phyloP scores from a whole-genome alignment of 148 eudicot genomes.

The Spergularia marina region DNA sequence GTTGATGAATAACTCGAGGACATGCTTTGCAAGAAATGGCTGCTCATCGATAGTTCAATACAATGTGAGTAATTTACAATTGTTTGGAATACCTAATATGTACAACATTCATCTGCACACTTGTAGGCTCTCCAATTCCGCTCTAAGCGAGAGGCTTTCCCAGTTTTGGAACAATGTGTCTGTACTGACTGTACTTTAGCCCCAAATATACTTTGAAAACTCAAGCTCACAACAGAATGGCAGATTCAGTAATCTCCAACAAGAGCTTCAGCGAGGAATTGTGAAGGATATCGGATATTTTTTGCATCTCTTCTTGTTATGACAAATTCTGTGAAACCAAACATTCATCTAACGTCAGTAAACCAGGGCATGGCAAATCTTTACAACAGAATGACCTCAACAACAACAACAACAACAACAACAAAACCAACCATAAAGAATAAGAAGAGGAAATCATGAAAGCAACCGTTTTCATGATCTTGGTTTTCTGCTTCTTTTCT shows the following conservation, averaged over 20 bases:
- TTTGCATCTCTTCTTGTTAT: not conserved
- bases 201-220: not conserved
- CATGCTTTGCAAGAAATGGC: not conserved
- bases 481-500: no score
- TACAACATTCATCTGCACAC: not conserved
- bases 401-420: no score
- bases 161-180: not conserved
- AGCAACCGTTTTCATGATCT: not conserved
- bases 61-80: not conserved
- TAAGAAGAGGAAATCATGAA: not conserved
- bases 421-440: not conserved
- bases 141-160: not conserved
- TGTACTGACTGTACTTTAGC: no score
- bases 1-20: not conserved
- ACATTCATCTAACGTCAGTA: not conserved
- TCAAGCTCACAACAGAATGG: not conserved
- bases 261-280: not conserved
- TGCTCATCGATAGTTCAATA: not conserved
- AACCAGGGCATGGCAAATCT: no score
- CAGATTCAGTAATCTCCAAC: not conserved
- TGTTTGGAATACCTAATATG: constrained; percentile 1
- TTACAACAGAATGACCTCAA: no score
- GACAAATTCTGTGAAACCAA: not conserved
- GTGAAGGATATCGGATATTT: not conserved
- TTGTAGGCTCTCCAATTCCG: not conserved